These are phyloP conservation scores for Mrakia gelida DNA, from an alignment of 768 basidiomycete genomes.

Conservation along the genomic window DNA sequence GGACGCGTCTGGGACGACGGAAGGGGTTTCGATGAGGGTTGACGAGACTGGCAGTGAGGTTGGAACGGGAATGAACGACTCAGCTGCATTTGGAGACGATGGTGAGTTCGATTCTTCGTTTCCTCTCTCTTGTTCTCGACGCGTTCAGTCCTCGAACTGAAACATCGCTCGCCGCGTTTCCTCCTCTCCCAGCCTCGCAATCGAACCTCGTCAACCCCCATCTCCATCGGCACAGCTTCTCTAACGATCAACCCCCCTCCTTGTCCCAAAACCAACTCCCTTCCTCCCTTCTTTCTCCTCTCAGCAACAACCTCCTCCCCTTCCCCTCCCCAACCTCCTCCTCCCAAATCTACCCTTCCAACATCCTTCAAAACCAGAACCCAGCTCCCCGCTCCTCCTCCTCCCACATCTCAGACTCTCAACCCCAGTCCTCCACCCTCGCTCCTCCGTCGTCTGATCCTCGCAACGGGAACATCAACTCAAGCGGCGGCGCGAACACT, in stretches of 20 bases:
- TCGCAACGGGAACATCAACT: neutral
- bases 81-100: neutral
- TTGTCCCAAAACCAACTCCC: slow-evolving; percentile 4
- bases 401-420: neutral
- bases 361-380: neutral
- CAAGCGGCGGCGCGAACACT: neutral
- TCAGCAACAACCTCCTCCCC: neutral
- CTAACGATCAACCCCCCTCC: neutral
- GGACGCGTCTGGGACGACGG: neutral
- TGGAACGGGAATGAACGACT: neutral
- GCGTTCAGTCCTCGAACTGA: neutral
- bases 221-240: neutral
- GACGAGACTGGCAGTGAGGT: too few relatives aligned
- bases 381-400: neutral
- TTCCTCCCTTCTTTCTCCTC: neutral
- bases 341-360: neutral
- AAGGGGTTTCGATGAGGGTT: neutral
- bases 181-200: neutral
- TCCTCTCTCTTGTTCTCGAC: too few relatives aligned
- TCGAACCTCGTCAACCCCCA: neutral
- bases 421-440: neutral
- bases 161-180: neutral
- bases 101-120: too few relatives aligned
- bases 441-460: neutral
- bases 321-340: neutral